Conservation (phyloP, 2,329 filamentous ascomycete genomes). For the Clathrospora elynae region DNA sequence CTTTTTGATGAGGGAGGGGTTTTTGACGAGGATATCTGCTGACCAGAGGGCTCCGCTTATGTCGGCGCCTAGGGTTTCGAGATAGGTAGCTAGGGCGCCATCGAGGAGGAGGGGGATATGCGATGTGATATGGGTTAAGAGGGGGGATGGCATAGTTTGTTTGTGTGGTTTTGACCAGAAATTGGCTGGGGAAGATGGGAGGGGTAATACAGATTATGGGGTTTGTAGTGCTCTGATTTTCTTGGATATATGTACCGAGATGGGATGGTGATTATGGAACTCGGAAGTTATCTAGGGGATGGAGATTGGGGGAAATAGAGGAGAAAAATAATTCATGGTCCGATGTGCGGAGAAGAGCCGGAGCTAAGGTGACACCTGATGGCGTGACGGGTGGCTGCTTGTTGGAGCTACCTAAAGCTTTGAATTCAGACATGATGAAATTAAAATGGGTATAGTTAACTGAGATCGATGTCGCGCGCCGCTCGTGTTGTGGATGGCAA, state of each 20-base stretch:
- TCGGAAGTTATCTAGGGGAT: too few relatives aligned
- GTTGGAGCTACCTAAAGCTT: too few relatives aligned
- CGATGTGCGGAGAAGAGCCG: conserved; percentile 17
- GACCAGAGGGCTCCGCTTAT: conserved; percentile 54
- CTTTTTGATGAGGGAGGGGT: conserved; percentile 50
- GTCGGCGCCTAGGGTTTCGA: conserved; percentile 52
- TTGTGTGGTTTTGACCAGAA: too few relatives aligned
- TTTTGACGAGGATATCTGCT: conserved; percentile 48
- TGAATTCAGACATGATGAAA: too few relatives aligned
- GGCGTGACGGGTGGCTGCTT: too few relatives aligned
- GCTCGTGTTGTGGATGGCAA: background rate
- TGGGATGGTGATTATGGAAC: too few relatives aligned
- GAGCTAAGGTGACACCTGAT: conserved; percentile 1
- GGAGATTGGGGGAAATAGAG: too few relatives aligned
- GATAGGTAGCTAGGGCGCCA: conserved; percentile 55
- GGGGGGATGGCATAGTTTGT: conserved; percentile 1
- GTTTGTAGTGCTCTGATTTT: too few relatives aligned
- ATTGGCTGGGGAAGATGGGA: background rate
- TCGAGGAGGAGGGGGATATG: conserved; percentile 49
- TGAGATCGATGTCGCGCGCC: too few relatives aligned
- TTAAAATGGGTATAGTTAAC: too few relatives aligned
- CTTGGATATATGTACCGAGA: too few relatives aligned
- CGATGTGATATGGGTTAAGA: conserved; percentile 26
- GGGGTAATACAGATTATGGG: too few relatives aligned
- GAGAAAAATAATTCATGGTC: conserved; percentile 5